These are phyloP conservation scores for Apiospora kogelbergensis DNA, from an alignment of 2,329 filamentous ascomycete genomes.

Conservation along the genomic window DNA sequence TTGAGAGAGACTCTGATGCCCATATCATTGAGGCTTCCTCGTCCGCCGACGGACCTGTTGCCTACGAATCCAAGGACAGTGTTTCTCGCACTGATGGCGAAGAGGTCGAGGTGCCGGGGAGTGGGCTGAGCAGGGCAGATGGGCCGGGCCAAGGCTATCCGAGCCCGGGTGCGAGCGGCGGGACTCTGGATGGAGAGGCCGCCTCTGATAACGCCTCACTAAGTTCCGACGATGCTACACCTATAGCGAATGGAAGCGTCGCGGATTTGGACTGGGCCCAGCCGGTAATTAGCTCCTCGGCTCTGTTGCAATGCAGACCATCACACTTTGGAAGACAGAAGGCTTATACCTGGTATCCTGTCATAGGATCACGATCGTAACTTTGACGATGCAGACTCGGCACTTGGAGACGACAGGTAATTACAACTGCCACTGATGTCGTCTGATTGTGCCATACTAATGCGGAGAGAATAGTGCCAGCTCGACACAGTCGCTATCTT, in stretches of 20 bases:
- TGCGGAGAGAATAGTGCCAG: slow-evolving; percentile 28
- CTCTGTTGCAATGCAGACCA: not conserved
- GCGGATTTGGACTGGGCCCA: not conserved
- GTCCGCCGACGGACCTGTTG: not conserved
- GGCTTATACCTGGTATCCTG: not conserved
- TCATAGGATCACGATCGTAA: not conserved
- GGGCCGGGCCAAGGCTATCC: not conserved
- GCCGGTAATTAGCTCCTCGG: slow-evolving; percentile 1
- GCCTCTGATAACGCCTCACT: not conserved
- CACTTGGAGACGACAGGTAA: slow-evolving; percentile 8
- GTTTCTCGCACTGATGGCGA: not conserved
- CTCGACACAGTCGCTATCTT: slow-evolving; percentile 30
- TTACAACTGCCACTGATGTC: not conserved
- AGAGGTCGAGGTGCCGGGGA: not conserved
- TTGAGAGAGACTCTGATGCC: not conserved
- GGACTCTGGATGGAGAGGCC: not conserved
- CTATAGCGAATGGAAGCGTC: not conserved
- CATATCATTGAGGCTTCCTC: not conserved
- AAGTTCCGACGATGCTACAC: not conserved
- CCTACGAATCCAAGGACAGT: not conserved
- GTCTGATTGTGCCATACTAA: not conserved
- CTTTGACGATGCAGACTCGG: slow-evolving; percentile 10
- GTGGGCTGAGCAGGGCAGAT: not conserved
- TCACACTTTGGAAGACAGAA: not conserved
- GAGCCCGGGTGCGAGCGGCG: not conserved